phyloP scores from a whole-genome alignment of 768 basidiomycete genomes.

The Megacollybia marginata region DNA sequence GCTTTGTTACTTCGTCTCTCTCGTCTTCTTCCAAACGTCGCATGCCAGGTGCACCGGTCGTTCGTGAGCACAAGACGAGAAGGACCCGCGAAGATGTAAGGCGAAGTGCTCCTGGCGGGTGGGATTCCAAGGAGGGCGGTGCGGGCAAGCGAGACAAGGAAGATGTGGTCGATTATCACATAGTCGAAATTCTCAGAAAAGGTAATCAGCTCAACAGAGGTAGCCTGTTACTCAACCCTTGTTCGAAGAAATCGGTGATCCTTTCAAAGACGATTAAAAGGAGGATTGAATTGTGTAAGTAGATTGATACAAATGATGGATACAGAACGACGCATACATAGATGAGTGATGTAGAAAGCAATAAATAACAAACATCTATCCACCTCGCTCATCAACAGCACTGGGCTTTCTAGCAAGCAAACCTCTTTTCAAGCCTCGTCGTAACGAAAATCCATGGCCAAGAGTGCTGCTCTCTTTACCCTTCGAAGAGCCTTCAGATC shows the following conservation, averaged over 20 bases:
- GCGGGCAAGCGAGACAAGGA: not conserved
- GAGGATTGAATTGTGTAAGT: not conserved
- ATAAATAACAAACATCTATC: too few relatives aligned
- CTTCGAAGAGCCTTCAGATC: too few relatives aligned
- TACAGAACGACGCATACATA: not conserved
- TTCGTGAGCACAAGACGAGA: not conserved
- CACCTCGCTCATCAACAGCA: too few relatives aligned
- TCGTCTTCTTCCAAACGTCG: not conserved
- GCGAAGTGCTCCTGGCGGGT: not conserved
- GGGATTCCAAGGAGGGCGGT: not conserved
- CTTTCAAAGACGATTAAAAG: not conserved
- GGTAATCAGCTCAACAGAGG: not conserved
- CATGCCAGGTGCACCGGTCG: not conserved
- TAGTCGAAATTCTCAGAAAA: not conserved
- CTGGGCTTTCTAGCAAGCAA: too few relatives aligned
- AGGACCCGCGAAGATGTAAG: not conserved
- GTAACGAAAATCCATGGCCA: too few relatives aligned
- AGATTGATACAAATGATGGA: not conserved
- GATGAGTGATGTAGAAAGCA: too few relatives aligned
- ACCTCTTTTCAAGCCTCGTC: too few relatives aligned
- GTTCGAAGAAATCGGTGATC: not conserved
- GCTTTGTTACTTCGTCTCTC: not conserved
- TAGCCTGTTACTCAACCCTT: not conserved
- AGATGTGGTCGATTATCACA: not conserved
- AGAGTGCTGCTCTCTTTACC: too few relatives aligned